Conservation (phyloP, 108 stramenopile genomes). For the Licmophora abbreviata region DNA sequence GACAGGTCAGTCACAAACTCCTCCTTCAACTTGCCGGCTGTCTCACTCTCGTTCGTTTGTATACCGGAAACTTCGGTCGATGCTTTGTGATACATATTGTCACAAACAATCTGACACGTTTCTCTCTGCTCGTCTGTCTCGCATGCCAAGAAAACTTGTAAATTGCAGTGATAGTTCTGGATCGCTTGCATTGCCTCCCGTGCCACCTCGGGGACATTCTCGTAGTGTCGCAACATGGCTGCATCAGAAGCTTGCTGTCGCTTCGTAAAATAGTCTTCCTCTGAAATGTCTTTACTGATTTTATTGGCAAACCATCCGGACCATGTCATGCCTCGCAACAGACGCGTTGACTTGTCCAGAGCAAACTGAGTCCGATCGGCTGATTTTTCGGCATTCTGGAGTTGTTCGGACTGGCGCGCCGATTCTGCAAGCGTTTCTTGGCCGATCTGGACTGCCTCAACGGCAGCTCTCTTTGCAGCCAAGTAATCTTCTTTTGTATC, state of each 20-base stretch:
- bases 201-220: slow-evolving; percentile 21
- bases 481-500: slow-evolving; percentile 42
- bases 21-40: not conserved
- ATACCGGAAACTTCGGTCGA: slow-evolving; percentile 13
- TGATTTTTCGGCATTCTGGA: slow-evolving; percentile 23
- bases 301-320: slow-evolving; percentile 53
- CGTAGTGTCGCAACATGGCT: slow-evolving; percentile 26
- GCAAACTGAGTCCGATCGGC: slow-evolving; percentile 39
- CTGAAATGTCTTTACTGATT: slow-evolving; percentile 31
- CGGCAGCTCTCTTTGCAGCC: slow-evolving; percentile 38
- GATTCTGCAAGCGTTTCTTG: slow-evolving; percentile 35
- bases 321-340: slow-evolving; percentile 57
- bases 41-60: slow-evolving; percentile 17
- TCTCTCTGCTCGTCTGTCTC: slow-evolving; percentile 41
- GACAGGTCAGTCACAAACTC: not conserved
- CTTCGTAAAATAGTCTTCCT: not conserved
- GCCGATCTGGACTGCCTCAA: slow-evolving; percentile 35
- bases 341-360: slow-evolving; percentile 35
- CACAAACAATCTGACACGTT: slow-evolving; percentile 37
- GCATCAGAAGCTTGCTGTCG: no score
- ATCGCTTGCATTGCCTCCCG: slow-evolving; percentile 32
- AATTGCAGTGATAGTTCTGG: slow-evolving; percentile 46
- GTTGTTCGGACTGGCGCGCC: slow-evolving; percentile 41
- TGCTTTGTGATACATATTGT: slow-evolving; percentile 35
- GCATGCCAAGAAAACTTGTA: slow-evolving; percentile 34